Evolutionary conservation across 2,329 filamentous ascomycete genomes (phyloP).

Genomic region (Calonectria ilicicola): DNA sequence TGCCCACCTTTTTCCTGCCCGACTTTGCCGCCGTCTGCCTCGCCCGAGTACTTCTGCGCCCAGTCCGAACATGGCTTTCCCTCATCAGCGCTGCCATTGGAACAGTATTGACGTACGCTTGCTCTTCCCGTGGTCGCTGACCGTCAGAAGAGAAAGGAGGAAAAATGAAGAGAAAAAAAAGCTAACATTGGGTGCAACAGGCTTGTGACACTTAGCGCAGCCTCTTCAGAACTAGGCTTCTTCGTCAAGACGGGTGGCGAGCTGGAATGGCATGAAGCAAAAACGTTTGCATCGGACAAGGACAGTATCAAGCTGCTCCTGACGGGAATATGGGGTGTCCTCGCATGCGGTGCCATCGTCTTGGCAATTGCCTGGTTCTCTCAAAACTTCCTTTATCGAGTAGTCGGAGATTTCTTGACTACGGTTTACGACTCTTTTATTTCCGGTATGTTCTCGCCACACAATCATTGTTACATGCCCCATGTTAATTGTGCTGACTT

Average conservation of each 20-base stretch:
- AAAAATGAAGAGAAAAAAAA: no score
- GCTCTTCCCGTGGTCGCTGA: background rate
- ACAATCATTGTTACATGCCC: background rate
- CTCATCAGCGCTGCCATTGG: constrained; percentile 36
- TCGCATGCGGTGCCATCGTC: constrained; percentile 36
- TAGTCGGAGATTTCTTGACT: constrained; percentile 35
- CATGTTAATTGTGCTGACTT: background rate
- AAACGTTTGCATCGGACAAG: constrained; percentile 43
- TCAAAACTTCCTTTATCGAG: constrained; percentile 38
- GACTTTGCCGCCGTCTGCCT: constrained; percentile 43
- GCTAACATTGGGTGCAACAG: constrained; percentile 31
- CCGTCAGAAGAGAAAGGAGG: background rate
- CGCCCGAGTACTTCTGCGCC: constrained; percentile 41
- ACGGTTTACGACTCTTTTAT: constrained; percentile 20
- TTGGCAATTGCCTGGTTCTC: constrained; percentile 38
- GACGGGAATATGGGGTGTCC: constrained; percentile 43
- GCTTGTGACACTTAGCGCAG: constrained; percentile 42
- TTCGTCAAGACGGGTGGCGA: constrained; percentile 47
- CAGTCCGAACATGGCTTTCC: constrained; percentile 33
- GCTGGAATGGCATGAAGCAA: constrained; percentile 48
- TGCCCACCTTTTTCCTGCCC: constrained; percentile 46
- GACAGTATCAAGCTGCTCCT: constrained; percentile 48
- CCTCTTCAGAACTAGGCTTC: constrained; percentile 48
- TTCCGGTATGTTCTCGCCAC: constrained; percentile 28
- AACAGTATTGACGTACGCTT: constrained; percentile 42